A percentile compares a stretch with the other conserved stretches of the same genome.
Conservation (phyloP, 73 alveolate species). For the Paramecium pentaurelia region DNA sequence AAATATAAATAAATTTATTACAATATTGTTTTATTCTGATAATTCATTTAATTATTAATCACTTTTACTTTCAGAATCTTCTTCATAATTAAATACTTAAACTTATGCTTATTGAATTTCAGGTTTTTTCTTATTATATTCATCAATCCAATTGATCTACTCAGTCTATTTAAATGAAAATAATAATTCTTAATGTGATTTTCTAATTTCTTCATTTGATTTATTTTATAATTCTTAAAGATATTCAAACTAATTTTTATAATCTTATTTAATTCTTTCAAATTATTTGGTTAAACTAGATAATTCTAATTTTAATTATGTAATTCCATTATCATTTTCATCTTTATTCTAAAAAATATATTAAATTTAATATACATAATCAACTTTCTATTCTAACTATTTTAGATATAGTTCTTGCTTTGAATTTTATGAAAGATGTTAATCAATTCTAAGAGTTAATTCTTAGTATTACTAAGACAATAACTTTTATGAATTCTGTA, state of each 20-base stretch:
- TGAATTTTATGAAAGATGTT: not conserved
- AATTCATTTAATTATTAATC: not conserved
- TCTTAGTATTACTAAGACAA: not conserved
- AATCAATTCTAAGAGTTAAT: not conserved
- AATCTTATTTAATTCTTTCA: not conserved
- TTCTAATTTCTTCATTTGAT: not conserved
- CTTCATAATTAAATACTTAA: conserved; percentile 11
- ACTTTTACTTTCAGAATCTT: conserved; percentile 9
- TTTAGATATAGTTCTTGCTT: not conserved
- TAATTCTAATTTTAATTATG: not conserved
- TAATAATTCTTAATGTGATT: not conserved
- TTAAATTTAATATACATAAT: not conserved
- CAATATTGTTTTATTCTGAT: not conserved
- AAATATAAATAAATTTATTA: not conserved
- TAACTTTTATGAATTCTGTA: not conserved
- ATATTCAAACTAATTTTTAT: not conserved
- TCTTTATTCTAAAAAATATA: not conserved
- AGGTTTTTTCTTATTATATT: not conserved
- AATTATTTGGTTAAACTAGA: not conserved
- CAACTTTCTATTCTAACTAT: not conserved
- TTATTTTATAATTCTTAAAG: not conserved
- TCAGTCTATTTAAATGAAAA: conserved; percentile 2
- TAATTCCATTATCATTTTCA: not conserved
- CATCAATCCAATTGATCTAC: not conserved
- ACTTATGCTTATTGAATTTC: not conserved